These are phyloP conservation scores for Apiospora sp. DNA, from an alignment of 2,329 filamentous ascomycete genomes.

Conservation along the genomic window DNA sequence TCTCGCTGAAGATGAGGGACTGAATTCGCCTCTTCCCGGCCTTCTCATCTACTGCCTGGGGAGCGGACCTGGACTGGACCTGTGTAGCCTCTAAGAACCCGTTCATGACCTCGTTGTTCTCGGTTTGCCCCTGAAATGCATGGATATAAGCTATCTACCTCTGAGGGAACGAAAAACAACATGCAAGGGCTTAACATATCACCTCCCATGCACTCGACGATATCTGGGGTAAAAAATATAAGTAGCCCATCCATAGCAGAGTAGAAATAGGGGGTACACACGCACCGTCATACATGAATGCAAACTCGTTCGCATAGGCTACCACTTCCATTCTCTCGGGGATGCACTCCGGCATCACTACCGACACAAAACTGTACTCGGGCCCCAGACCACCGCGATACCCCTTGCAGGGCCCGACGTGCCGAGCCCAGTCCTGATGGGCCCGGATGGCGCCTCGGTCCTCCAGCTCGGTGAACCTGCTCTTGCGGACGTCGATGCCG, in stretches of 20 bases:
- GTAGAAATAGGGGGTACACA: not conserved
- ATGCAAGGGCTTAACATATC: not conserved
- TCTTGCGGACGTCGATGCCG: constrained; percentile 2
- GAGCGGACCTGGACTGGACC: not conserved
- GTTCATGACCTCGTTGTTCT: constrained; percentile 19
- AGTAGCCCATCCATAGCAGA: not conserved
- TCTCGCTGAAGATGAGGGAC: constrained; percentile 13
- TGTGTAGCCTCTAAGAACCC: not conserved
- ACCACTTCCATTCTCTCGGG: not conserved
- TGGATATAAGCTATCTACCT: not conserved
- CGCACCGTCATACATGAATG: constrained; percentile 1
- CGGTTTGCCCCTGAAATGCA: not conserved
- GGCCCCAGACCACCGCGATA: not conserved
- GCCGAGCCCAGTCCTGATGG: constrained; percentile 9
- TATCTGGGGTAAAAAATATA: not conserved
- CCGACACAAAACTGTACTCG: not conserved
- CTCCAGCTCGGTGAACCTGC: not conserved
- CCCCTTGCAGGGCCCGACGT: not conserved
- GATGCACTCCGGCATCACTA: not conserved
- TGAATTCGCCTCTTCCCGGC: constrained; percentile 10
- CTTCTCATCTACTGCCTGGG: not conserved
- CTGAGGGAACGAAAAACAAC: not conserved
- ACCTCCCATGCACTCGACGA: not conserved
- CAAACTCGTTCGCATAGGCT: not conserved
- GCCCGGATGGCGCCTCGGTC: constrained; percentile 10